Conservation (phyloP, 106 monocot genomes). For the Vanilla planifolia region DNA sequence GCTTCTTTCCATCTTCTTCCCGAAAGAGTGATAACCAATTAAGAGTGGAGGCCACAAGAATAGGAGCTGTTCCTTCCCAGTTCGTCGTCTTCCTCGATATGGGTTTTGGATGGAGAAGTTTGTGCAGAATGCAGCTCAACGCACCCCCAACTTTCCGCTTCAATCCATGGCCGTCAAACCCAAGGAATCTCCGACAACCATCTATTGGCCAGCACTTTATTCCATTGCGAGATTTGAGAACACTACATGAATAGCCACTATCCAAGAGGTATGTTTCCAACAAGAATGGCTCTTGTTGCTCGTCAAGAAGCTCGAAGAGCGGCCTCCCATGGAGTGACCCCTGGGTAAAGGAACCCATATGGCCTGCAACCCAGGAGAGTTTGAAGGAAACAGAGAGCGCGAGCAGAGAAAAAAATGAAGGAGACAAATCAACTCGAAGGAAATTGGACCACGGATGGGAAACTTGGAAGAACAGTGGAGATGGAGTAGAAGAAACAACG, state of each 20-base stretch:
- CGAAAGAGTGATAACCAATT: too few relatives aligned
- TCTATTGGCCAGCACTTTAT: background rate
- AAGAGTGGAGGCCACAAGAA: too few relatives aligned
- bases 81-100: background rate
- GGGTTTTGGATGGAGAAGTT: background rate
- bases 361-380: background rate
- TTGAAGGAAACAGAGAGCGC: background rate
- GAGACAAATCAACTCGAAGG: background rate
- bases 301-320: conserved; percentile 2
- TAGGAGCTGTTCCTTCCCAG: background rate
- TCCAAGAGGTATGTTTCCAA: background rate
- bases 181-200: background rate
- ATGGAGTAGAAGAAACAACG: background rate
- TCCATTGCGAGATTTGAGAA: background rate
- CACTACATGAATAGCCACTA: background rate
- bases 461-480: background rate
- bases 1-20: background rate
- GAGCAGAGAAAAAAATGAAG: background rate
- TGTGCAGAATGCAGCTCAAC: background rate
- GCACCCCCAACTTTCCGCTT: background rate
- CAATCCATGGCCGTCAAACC: background rate
- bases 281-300: conserved; percentile 3
- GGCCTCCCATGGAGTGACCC: background rate
- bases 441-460: background rate
- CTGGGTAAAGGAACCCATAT: background rate